Conservation (phyloP, 176 grass and related monocot genomes). For the Dactylis glomerata region DNA sequence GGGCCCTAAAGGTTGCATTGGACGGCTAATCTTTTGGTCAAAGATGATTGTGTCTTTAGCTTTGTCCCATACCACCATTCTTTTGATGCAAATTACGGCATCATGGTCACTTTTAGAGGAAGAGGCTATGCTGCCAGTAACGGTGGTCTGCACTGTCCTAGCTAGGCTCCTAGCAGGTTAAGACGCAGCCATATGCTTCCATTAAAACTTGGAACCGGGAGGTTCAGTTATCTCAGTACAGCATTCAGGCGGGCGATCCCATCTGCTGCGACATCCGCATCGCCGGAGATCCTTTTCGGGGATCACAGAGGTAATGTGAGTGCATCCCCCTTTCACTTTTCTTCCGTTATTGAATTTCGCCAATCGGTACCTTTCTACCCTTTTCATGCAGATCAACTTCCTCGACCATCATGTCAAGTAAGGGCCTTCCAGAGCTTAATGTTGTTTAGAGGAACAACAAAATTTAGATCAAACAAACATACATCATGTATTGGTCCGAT, state of each 20-base stretch:
- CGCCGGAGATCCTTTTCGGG: not conserved
- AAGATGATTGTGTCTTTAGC: constrained; percentile 21
- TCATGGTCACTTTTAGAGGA: not conserved
- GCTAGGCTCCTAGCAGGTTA: constrained; percentile 1
- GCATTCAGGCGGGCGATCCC: not conserved
- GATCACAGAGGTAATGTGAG: not conserved
- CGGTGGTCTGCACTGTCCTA: not conserved
- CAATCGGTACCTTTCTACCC: not conserved
- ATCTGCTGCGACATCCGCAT: not conserved
- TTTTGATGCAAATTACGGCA: constrained; percentile 1
- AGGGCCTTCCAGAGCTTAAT: not conserved
- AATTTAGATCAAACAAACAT: not conserved
- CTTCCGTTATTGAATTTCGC: not conserved
- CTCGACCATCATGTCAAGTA: not conserved
- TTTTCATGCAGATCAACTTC: constrained; percentile 1
- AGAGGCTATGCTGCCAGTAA: not conserved
- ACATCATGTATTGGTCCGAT: not conserved
- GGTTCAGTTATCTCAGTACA: not conserved
- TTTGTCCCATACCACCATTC: constrained; percentile 16
- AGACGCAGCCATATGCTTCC: not conserved
- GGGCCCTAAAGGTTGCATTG: constrained; percentile 14
- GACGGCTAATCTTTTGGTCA: constrained; percentile 14
- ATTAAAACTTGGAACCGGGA: not conserved
- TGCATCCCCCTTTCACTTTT: not conserved
- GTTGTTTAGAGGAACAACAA: not conserved